phyloP scores from a whole-genome alignment of 768 basidiomycete species.

The Lactarius pseudohatsudake region DNA sequence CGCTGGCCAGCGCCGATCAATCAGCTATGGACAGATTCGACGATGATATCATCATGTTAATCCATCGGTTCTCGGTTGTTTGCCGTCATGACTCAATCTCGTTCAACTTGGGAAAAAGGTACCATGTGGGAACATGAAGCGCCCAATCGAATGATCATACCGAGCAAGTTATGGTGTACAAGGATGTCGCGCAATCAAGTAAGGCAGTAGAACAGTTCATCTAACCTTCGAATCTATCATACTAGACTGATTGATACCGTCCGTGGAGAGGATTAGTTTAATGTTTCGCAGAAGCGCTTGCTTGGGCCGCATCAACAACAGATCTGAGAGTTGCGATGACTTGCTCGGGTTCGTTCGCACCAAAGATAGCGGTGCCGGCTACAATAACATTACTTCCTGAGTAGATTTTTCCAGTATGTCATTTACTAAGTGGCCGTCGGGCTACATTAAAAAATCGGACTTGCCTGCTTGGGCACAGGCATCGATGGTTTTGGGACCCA shows the following conservation, averaged over 20 bases:
- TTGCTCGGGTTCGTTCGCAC: slow-evolving; percentile 69
- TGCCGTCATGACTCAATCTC: neutral
- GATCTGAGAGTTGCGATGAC: slow-evolving; percentile 75
- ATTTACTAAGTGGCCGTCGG: neutral
- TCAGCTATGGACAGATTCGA: neutral
- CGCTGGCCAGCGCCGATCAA: neutral
- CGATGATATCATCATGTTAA: neutral
- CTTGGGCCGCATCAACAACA: slow-evolving; percentile 67
- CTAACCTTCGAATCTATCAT: neutral
- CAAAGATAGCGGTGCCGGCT: slow-evolving; percentile 94
- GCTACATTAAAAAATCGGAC: slow-evolving; percentile 28
- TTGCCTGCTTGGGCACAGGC: slow-evolving; percentile 87
- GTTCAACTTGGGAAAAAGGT: neutral
- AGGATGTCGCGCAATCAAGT: no score
- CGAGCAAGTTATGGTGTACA: no score
- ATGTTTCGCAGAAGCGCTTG: slow-evolving; percentile 37
- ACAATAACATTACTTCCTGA: slow-evolving; percentile 97
- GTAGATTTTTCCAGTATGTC: neutral
- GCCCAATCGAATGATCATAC: no score
- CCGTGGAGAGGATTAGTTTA: slow-evolving; percentile 1
- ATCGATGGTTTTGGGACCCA: slow-evolving; percentile 87
- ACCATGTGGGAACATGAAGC: neutral
- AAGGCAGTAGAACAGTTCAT: neutral
- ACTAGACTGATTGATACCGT: neutral
- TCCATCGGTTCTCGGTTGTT: neutral